phyloP scores from a whole-genome alignment of 306 rosid species.

The Rosa rugosa region DNA sequence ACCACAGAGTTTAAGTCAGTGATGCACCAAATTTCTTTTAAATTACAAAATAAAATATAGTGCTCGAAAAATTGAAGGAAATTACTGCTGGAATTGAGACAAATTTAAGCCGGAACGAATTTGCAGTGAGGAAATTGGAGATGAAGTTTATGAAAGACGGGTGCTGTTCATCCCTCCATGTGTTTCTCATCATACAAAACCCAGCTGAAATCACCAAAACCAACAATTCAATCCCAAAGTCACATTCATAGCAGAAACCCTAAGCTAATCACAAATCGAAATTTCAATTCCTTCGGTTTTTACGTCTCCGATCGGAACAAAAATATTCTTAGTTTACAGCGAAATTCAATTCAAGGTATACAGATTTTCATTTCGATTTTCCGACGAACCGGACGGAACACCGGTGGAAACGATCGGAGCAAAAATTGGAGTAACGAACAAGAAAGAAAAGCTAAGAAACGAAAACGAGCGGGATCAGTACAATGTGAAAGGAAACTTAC shows the following conservation, averaged over 20 bases:
- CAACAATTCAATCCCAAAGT: neutral
- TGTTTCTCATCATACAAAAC: conserved; percentile 78
- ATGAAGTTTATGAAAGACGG: conserved; percentile 68
- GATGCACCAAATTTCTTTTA: neutral
- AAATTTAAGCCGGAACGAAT: conserved; percentile 68
- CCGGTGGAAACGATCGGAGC: neutral
- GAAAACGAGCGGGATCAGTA: neutral
- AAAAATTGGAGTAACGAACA: neutral
- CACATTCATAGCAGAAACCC: neutral
- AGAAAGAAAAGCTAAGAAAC: neutral
- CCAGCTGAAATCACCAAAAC: conserved; percentile 43
- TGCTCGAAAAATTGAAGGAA: neutral
- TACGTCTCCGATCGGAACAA: neutral
- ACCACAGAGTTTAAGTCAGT: conserved; percentile 14
- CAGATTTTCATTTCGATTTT: neutral
- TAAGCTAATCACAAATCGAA: neutral
- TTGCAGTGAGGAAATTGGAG: conserved; percentile 63
- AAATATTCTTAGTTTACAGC: neutral
- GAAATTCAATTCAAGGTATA: neutral
- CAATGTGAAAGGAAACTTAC: neutral
- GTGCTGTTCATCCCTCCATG: conserved; percentile 78
- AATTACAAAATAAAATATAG: neutral
- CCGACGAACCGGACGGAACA: neutral
- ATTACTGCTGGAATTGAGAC: conserved; percentile 73
- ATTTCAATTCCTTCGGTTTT: neutral